phyloP scores from a whole-genome alignment of 2,329 filamentous ascomycete species.

The Cladosporium sp. region DNA sequence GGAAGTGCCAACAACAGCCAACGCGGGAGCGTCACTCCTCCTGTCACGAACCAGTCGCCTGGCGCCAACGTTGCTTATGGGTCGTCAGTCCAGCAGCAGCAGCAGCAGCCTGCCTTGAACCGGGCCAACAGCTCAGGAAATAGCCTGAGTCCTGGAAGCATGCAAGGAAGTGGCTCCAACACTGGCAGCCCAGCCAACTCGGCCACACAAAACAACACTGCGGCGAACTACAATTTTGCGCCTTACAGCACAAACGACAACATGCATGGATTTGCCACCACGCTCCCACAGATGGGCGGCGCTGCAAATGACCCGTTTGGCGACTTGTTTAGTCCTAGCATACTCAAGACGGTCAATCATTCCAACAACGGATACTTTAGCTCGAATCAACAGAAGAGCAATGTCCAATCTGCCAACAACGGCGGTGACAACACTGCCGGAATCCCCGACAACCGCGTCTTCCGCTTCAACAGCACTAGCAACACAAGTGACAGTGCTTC shows the following conservation, averaged over 20 bases:
- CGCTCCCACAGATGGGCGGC: conserved; percentile 31
- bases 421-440: conserved; percentile 40
- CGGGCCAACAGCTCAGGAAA: conserved; percentile 29
- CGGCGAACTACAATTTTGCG: conserved; percentile 21
- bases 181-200: conserved; percentile 21
- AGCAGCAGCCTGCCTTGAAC: conserved; percentile 18
- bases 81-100: conserved; percentile 21
- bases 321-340: conserved; percentile 58
- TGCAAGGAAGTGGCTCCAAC: conserved; percentile 19
- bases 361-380: conserved; percentile 32
- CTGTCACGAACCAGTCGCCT: conserved; percentile 21
- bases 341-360: conserved; percentile 43
- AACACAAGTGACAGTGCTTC: conserved; percentile 46
- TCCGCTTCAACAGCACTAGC: conserved; percentile 48
- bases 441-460: conserved; percentile 39
- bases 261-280: conserved; percentile 32
- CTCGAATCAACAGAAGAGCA: conserved; percentile 15
- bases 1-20: conserved; percentile 33
- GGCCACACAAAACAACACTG: background rate
- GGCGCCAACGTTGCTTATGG: conserved; percentile 6
- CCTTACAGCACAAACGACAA: conserved; percentile 31
- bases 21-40: conserved; percentile 23
- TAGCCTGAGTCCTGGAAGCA: conserved; percentile 34
- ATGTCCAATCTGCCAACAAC: conserved; percentile 25
- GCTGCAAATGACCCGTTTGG: conserved; percentile 40